Evolutionary conservation across 768 basidiomycete genomes (phyloP).

Genomic region (Holtermanniella nyarrowii): DNA sequence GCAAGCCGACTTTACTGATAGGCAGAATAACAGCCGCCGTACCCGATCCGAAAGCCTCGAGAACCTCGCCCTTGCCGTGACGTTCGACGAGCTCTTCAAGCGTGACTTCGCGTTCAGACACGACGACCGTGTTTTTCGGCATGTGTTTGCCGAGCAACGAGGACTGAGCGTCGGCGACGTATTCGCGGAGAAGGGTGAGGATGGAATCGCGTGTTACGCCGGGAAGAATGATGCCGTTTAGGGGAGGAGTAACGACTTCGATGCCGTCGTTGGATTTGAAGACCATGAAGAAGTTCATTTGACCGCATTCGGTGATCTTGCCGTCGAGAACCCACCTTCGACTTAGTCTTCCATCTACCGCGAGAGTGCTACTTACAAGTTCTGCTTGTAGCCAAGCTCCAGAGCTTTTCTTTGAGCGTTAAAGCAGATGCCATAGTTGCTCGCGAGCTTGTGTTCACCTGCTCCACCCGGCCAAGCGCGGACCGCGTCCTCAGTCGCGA

Average conservation of each 20-base stretch:
- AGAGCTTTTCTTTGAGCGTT: background rate
- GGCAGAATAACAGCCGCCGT: conserved; percentile 12
- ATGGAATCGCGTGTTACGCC: conserved; percentile 16
- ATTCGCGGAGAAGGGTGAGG: conserved; percentile 6
- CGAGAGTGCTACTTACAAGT: background rate
- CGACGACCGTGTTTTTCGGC: conserved; percentile 2
- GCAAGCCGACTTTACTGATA: conserved; percentile 9
- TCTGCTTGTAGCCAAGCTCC: background rate
- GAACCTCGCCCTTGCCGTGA: conserved; percentile 2
- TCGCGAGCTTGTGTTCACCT: background rate
- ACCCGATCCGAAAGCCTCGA: conserved; percentile 13
- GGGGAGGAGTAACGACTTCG: conserved; percentile 6
- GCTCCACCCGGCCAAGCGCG: conserved; percentile 1
- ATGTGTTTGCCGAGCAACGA: background rate
- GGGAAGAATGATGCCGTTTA: conserved; percentile 11
- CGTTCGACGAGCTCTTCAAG: conserved; percentile 4
- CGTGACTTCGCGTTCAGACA: conserved; percentile 5
- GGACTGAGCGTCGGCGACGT: background rate
- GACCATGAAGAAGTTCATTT: conserved; percentile 16
- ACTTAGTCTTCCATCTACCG: background rate
- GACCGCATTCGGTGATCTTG: conserved; percentile 9
- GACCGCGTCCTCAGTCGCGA: background rate
- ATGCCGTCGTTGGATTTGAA: conserved; percentile 3
- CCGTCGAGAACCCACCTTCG: background rate
- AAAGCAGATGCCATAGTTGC: background rate